Evolutionary conservation across 1,284 basidiomycete species (phyloP).

Genomic region (Tremellales sp.): DNA sequence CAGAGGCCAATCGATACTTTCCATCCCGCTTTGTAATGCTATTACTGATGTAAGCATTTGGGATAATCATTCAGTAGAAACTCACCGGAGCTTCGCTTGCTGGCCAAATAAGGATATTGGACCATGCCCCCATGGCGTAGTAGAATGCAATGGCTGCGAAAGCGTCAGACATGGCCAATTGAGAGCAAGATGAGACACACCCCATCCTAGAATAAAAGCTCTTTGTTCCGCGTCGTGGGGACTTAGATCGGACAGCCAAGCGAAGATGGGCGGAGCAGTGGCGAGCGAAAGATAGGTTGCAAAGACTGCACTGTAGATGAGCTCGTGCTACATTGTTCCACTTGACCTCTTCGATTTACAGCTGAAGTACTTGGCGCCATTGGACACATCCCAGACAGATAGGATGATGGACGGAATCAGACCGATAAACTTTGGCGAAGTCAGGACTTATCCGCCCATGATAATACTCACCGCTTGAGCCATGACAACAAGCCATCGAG

Average conservation of each 20-base stretch:
- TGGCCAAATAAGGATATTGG: conserved; percentile 42
- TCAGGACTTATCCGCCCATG: not conserved
- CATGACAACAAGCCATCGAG: conserved; percentile 38
- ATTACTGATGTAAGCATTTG: not conserved
- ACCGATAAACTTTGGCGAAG: conserved; percentile 21
- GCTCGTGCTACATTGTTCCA: not conserved
- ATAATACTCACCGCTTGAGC: conserved; percentile 15
- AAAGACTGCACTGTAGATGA: conserved; percentile 29
- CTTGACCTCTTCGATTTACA: conserved; percentile 18
- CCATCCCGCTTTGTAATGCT: conserved; percentile 39
- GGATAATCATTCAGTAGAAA: not conserved
- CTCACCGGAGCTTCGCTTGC: conserved; percentile 27
- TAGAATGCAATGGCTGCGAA: conserved; percentile 15
- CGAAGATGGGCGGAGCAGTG: conserved; percentile 38
- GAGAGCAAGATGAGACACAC: conserved; percentile 23
- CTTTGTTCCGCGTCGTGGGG: conserved; percentile 43
- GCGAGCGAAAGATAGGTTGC: conserved; percentile 34
- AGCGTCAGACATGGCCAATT: conserved; percentile 18
- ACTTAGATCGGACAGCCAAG: conserved; percentile 41
- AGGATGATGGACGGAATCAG: conserved; percentile 38
- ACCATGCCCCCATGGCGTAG: conserved; percentile 33
- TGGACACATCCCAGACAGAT: conserved; percentile 40
- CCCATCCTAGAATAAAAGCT: conserved; percentile 39
- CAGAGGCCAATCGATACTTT: conserved; percentile 35
- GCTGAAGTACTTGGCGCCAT: conserved; percentile 39